Base-by-base conservation (phyloP, 2,329 filamentous ascomycete genomes). In the Alternaria atra region DNA sequence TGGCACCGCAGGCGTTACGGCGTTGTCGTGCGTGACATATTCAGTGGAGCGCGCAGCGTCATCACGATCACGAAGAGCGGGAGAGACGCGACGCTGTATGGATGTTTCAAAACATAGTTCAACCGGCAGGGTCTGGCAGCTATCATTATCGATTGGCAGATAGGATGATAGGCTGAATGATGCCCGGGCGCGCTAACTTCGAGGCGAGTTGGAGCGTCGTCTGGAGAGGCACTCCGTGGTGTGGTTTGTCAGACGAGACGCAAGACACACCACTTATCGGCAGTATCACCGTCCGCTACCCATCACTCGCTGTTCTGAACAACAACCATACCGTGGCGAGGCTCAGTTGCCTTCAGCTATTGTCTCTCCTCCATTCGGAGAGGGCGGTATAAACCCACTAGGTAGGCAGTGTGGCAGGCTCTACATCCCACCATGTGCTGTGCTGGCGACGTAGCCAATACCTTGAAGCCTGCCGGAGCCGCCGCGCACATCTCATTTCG, bases 111-210 rank as follows among this genome's bases (percentile, higher is more conserved):
- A 78, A 78, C 74, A 68, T 65, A 68, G 64, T 63, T 61, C 58
- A 72, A 62, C 64, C 46, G 44, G 23, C 73, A 73, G 72, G 72
- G 70, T 65, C 67, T 43, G 71, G 61, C 67, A 74, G 72, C 52
- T 77, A 77, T 76, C 75, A 73, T 68, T 56, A 78, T 78, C 75
- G 75, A 78, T 78, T 78, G 75, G 75, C 69, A 69, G 58, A 60
- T 60, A 60, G 46, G 70, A 51, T 55, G 75, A 73, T 76, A 76
- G 73, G 73, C 73, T 74, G 69, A 69, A 61, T 59, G 53, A 59
- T 61, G 17, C 63, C 64, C 58, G 57, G 69, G 58, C 55, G 69
- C 70, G 60, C 60, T 70, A 68, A 69, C 67, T 60, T 56, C 51
- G 58, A 57, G 61, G 63, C 64, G 63, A 56, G 60, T 59, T 56